phyloP scores from a whole-genome alignment of 1,139 yeast species.

The Sugiyamaella paludigena region DNA sequence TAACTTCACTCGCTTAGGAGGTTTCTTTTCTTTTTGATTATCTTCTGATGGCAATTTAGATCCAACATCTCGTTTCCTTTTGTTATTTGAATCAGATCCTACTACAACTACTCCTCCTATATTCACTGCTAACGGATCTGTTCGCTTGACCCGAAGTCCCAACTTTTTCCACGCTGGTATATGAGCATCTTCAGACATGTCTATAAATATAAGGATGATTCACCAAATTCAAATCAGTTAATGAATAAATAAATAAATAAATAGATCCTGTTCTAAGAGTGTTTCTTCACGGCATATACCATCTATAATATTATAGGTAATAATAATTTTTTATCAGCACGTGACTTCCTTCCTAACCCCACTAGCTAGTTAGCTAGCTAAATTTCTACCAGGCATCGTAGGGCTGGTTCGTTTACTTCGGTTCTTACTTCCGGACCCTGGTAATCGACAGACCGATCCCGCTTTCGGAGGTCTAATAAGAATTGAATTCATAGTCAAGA shows the following conservation, averaged over 20 bases:
- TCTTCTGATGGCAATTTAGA: constrained; percentile 36
- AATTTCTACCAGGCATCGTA: too few species aligned
- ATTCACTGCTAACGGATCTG: constrained; percentile 5
- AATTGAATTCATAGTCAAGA: too few species aligned
- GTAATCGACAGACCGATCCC: too few species aligned
- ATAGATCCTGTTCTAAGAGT: too few species aligned
- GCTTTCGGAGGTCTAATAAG: too few species aligned
- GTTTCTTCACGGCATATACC: too few species aligned
- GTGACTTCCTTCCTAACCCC: too few species aligned
- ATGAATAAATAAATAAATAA: not conserved
- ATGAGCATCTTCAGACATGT: constrained; percentile 13
- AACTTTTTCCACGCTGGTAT: constrained; percentile 92
- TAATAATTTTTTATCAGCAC: too few species aligned
- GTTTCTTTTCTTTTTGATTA: constrained; percentile 51
- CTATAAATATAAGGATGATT: not conserved
- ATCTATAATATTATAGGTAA: too few species aligned
- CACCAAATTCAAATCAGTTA: not conserved
- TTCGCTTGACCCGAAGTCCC: constrained; percentile 57
- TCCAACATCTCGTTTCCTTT: constrained; percentile 27
- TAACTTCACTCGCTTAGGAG: constrained; percentile 70
- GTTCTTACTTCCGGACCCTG: too few species aligned
- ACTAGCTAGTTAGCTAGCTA: too few species aligned
- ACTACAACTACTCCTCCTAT: not conserved
- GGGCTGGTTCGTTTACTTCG: too few species aligned
- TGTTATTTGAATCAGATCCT: constrained; percentile 17